Conservation (phyloP, 2,329 filamentous ascomycete genomes). For the Aspergillus sp. region DNA sequence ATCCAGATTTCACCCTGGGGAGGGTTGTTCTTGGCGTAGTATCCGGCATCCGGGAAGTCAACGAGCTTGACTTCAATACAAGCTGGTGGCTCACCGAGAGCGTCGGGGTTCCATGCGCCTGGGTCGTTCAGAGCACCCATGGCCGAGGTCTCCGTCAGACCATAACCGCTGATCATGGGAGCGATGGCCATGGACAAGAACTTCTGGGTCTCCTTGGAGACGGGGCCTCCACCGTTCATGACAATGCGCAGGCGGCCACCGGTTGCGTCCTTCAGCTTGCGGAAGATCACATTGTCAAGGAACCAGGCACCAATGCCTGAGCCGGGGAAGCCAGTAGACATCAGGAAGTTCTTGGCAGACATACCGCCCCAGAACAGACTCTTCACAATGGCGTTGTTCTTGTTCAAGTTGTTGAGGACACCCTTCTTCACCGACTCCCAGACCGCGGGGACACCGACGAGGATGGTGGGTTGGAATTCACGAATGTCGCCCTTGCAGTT, state of each 20-base stretch:
- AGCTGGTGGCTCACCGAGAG: constrained; percentile 76
- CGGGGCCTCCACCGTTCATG: constrained; percentile 91
- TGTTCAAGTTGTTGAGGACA: constrained; percentile 75
- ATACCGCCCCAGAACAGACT: constrained; percentile 75
- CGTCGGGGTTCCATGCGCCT: constrained; percentile 73
- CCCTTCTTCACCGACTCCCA: constrained; percentile 99
- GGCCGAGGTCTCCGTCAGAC: constrained; percentile 87
- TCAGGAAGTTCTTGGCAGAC: constrained; percentile 61
- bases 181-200: constrained; percentile 92
- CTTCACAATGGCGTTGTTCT: constrained; percentile 66
- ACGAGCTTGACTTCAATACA: constrained; percentile 88
- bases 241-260: constrained; percentile 85
- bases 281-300: constrained; percentile 83
- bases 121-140: constrained; percentile 64
- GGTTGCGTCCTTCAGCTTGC: constrained; percentile 85
- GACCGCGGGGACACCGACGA: constrained; percentile 92
- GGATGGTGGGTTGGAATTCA: constrained; percentile 82
- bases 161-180: constrained; percentile 93
- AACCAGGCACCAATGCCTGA: constrained; percentile 57
- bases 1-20: constrained; percentile 94
- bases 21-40: constrained; percentile 69
- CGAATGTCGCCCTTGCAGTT: constrained; percentile 94
- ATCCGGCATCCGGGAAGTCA: constrained; percentile 84
- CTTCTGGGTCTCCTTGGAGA: constrained; percentile 80
- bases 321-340: constrained; percentile 53